Percentiles rank a stretch among this genome's conserved stretches.
phyloP scores from a whole-genome alignment of 208 protist genomes.

The Leishmania guyanensis region DNA sequence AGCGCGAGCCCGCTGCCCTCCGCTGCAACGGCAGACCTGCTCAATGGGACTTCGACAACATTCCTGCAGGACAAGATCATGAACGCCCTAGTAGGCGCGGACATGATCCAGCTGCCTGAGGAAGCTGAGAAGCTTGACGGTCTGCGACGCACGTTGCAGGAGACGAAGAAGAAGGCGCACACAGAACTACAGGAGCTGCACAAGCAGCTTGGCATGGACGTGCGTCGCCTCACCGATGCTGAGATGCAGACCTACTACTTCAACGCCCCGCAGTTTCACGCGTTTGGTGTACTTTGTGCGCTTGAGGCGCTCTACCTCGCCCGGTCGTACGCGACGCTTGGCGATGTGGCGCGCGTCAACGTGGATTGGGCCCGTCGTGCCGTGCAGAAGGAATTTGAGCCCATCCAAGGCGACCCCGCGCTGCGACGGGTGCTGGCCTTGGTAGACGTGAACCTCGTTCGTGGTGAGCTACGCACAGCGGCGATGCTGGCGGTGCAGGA shows the following conservation, averaged over 20 bases:
- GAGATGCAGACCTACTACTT: constrained; percentile 77
- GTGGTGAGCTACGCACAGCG: constrained; percentile 55
- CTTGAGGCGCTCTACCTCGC: constrained; percentile 82
- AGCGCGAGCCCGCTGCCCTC: constrained; percentile 51
- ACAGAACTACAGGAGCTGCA: constrained; percentile 71
- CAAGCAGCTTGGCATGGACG: constrained; percentile 71
- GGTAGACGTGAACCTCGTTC: constrained; percentile 67
- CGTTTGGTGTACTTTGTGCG: constrained; percentile 56
- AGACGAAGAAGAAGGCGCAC: constrained; percentile 83
- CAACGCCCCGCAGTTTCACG: constrained; percentile 60
- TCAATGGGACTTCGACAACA: constrained; percentile 71
- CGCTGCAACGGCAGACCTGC: constrained; percentile 69
- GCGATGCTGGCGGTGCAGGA: constrained; percentile 36
- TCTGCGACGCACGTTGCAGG: constrained; percentile 71
- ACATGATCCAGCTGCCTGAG: constrained; percentile 81
- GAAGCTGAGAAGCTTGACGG: constrained; percentile 79
- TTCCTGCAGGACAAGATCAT: constrained; percentile 80
- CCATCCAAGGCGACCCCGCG: constrained; percentile 49
- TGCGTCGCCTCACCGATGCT: constrained; percentile 58
- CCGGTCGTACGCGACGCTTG: constrained; percentile 71
- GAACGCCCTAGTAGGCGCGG: constrained; percentile 60
- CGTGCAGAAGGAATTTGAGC: constrained; percentile 67
- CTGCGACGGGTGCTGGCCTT: constrained; percentile 66
- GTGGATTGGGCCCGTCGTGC: constrained; percentile 62
- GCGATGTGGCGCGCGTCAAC: constrained; percentile 63